A percentile compares a stretch with the other conserved stretches of the same genome.
Evolutionary conservation across 2,329 filamentous ascomycete species (phyloP).

Genomic region (Blastomyces parvus): DNA sequence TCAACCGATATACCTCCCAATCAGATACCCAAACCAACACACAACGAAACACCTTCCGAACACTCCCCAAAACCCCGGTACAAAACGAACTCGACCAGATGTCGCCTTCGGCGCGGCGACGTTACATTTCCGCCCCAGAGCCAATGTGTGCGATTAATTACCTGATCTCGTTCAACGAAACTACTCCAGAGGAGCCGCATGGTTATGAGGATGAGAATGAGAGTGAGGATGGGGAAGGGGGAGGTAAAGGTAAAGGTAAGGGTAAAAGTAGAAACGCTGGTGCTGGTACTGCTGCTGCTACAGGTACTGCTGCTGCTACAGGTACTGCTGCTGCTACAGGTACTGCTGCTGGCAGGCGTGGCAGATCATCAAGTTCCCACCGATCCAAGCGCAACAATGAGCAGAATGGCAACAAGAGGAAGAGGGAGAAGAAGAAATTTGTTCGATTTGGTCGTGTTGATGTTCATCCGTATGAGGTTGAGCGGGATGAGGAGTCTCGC

Average conservation of each 20-base stretch:
- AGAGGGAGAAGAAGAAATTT: background rate
- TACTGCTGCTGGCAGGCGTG: too few species aligned
- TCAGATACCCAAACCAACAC: constrained; percentile 10
- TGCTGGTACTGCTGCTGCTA: too few species aligned
- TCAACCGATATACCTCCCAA: background rate
- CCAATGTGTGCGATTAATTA: background rate
- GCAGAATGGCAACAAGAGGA: background rate
- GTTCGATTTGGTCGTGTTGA: constrained; percentile 10
- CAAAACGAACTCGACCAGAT: background rate
- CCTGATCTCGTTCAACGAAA: too few species aligned
- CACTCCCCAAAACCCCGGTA: background rate
- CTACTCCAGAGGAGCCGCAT: background rate
- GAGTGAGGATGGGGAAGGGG: too few species aligned
- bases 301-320: too few species aligned
- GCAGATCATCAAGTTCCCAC: background rate
- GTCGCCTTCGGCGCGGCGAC: background rate
- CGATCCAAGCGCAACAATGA: background rate
- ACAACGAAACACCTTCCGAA: constrained; percentile 7
- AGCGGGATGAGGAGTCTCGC: background rate
- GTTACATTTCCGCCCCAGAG: background rate
- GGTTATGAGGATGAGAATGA: background rate
- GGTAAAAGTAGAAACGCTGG: background rate
- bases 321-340: too few species aligned
- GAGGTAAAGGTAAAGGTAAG: too few species aligned
- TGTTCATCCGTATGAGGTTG: constrained; percentile 7